Base-by-base conservation (phyloP, 2,329 filamentous ascomycete species). In the Arachnomyces sp. region DNA sequence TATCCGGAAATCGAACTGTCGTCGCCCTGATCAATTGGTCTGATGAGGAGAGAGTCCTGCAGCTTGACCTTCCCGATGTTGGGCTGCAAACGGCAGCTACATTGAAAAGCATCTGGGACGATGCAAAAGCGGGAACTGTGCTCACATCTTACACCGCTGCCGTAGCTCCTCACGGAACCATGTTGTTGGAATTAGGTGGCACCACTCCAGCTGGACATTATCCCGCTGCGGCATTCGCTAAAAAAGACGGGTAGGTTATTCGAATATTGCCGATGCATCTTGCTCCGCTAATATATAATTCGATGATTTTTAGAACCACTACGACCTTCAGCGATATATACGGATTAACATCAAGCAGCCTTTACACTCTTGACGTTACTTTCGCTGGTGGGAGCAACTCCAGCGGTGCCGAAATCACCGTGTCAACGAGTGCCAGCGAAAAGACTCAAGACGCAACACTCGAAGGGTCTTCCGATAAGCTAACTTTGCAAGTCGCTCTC, bases 21-120 rank as follows among this genome's bases (percentile, higher is more conserved):
- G 56, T 69, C 1, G 72, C 66, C 0, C 43, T 74, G 9, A 63
- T 71, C 5, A 76, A 75, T 50, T 75, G 72, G 73, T 59, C 54
- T 29, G 68, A 69, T 29, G 59, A 64, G 35, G 58, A 62, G 0
- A 62, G 71, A 41, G 56, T 60, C 0, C 57, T 73, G 9, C 54
- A 62, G 1, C 45, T 75, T 3, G 60, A 71, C 43, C 47, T 75
- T 3, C 52, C 64, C 0, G 60, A 63, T 39, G 45, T 60, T 11
- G 69, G 70, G 0, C 49, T 74, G 11, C 53, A 57, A 4, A 56
- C 52, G 31, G 71, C 71, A 1, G 50, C 51, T 0, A 44, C 25
- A 0, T 36, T 60, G 16, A 56, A 48, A 36, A 47, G 63, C 45
- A 51, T 62, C 4, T 64, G 58, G 57, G 49, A 34, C 4, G 46